A percentile compares a stretch with the other conserved stretches of the same genome.
Conservation (phyloP, 176 grass and related monocot genomes). For the Oryza longistaminata region DNA sequence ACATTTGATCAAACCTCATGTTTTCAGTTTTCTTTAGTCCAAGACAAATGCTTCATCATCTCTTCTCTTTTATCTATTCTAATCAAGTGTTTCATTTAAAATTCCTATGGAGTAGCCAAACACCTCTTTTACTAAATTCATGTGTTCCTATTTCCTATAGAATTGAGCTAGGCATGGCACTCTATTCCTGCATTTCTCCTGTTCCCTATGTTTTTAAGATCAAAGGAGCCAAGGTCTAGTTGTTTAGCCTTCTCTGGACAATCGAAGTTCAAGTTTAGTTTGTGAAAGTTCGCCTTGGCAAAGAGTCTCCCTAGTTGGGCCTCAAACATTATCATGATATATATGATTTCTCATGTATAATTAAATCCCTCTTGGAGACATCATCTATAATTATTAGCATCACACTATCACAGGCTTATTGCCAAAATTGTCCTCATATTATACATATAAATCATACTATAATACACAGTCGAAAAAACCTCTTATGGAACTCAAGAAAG, state of each 20-base stretch:
- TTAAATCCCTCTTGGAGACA: background rate
- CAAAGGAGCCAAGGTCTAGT: too few relatives aligned
- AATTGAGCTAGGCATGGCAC: too few relatives aligned
- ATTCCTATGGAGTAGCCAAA: too few relatives aligned
- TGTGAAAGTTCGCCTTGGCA: background rate
- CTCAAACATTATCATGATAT: background rate
- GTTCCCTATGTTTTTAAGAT: too few relatives aligned
- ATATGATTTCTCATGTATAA: background rate
- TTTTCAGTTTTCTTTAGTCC: too few relatives aligned
- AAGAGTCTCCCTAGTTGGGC: background rate
- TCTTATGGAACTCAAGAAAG: background rate
- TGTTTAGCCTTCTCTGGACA: background rate
- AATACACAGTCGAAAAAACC: slow-evolving; percentile 22
- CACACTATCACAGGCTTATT: background rate
- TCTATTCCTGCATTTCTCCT: too few relatives aligned
- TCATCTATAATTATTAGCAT: background rate
- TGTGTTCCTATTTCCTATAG: too few relatives aligned
- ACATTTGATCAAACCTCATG: too few relatives aligned
- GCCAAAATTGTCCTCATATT: slow-evolving; percentile 46
- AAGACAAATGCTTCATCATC: too few relatives aligned
- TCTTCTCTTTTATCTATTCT: too few relatives aligned
- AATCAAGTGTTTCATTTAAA: too few relatives aligned
- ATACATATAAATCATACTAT: slow-evolving; percentile 41
- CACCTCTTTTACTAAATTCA: too few relatives aligned
- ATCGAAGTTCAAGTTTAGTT: background rate